Evolutionary conservation across 305 asterid genomes (phyloP).

Genomic region (Solanum chacoense): DNA sequence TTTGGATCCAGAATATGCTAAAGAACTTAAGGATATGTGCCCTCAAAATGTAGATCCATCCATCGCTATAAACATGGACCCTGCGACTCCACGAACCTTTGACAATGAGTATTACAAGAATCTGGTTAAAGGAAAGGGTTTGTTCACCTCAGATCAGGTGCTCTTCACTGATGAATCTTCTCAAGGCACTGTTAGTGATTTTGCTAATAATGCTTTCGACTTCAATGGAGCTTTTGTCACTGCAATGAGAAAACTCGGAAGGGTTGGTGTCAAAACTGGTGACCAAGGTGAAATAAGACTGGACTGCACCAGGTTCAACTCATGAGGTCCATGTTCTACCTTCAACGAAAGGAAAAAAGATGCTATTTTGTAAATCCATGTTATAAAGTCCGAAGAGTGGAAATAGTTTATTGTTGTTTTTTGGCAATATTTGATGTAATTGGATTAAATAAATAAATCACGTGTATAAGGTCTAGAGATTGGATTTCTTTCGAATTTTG

Average conservation of each 20-base stretch:
- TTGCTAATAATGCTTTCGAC: constrained; percentile 32
- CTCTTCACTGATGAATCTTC: constrained; percentile 41
- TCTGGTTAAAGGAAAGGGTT: constrained; percentile 47
- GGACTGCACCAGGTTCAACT: constrained; percentile 51
- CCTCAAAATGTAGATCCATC: constrained; percentile 40
- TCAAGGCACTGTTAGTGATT: constrained; percentile 27
- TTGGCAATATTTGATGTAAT: neutral
- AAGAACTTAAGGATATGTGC: constrained; percentile 43
- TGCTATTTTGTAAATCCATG: neutral
- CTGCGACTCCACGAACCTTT: constrained; percentile 40
- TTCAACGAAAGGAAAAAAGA: neutral
- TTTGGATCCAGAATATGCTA: constrained; percentile 45
- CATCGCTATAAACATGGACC: constrained; percentile 48
- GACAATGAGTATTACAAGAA: constrained; percentile 55
- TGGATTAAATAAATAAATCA: neutral
- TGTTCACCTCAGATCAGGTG: constrained; percentile 67
- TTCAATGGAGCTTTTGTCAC: constrained; percentile 42
- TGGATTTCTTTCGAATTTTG: neutral
- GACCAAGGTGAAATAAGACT: constrained; percentile 45
- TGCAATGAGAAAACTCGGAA: constrained; percentile 66
- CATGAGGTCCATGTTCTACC: neutral
- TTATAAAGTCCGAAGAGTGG: neutral
- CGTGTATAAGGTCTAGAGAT: neutral
- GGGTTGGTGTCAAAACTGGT: constrained; percentile 61
- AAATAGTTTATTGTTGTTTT: neutral